These are phyloP conservation scores for Rhodotorula paludigena DNA, from an alignment of 768 basidiomycete genomes.

Conservation along the genomic window DNA sequence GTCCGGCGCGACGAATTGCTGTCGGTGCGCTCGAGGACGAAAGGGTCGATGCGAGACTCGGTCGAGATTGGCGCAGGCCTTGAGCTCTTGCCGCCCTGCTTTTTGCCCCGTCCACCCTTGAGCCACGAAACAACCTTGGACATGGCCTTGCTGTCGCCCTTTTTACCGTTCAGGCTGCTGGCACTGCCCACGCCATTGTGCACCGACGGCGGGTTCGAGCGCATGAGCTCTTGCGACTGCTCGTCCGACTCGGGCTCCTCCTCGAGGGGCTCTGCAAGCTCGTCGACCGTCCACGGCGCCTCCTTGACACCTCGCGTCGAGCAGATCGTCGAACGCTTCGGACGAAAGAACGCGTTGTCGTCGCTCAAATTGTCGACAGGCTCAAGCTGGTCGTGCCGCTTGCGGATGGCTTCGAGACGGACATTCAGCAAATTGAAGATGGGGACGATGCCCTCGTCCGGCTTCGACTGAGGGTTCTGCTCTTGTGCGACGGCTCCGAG, in stretches of 20 bases:
- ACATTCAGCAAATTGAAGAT: constrained; percentile 48
- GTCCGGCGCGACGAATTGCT: background rate
- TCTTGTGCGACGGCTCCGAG: constrained; percentile 42
- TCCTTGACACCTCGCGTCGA: constrained; percentile 44
- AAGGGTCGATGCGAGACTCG: constrained; percentile 17
- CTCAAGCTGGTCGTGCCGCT: constrained; percentile 50
- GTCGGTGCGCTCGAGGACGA: constrained; percentile 16
- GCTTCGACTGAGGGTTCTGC: constrained; percentile 29
- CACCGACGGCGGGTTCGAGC: constrained; percentile 4
- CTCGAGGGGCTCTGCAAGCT: constrained; percentile 32
- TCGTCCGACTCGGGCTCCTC: constrained; percentile 21
- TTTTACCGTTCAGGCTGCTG: constrained; percentile 6
- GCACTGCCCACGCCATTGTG: background rate
- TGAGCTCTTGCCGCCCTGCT: constrained; percentile 17
- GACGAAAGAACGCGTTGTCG: constrained; percentile 34
- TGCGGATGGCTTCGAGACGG: constrained; percentile 49
- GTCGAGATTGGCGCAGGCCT: background rate
- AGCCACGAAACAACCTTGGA: constrained; percentile 40
- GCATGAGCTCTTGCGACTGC: constrained; percentile 23
- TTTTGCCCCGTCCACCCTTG: constrained; percentile 35
- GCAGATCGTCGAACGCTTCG: constrained; percentile 42
- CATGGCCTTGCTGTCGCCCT: constrained; percentile 24
- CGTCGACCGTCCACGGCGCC: constrained; percentile 39
- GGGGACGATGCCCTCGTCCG: constrained; percentile 41
- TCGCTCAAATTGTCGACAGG: constrained; percentile 41